Evolutionary conservation across 495 filamentous ascomycete genomes (phyloP).

Genomic region (Penicillium nucicola): DNA sequence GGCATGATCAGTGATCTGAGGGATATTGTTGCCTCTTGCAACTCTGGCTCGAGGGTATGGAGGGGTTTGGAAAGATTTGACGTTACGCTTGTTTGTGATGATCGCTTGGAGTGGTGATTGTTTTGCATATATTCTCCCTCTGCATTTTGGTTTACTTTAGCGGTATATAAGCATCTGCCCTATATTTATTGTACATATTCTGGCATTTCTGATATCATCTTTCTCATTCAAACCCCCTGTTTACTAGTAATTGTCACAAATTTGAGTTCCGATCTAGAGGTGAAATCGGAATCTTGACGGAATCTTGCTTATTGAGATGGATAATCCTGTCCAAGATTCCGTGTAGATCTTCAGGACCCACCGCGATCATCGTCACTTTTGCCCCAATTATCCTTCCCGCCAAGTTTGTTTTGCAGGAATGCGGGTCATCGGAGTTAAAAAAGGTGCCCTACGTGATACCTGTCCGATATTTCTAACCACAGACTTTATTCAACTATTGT

Average conservation of each 20-base stretch:
- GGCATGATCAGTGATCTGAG: constrained; percentile 56
- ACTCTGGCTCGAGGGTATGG: constrained; percentile 49
- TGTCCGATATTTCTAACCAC: too few relatives aligned
- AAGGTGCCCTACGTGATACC: too few relatives aligned
- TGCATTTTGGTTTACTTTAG: neutral
- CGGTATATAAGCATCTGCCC: neutral
- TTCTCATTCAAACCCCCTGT: too few relatives aligned
- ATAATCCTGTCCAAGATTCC: neutral
- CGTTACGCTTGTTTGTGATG: constrained; percentile 56
- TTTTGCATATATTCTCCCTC: neutral
- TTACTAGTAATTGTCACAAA: too few relatives aligned
- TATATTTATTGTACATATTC: constrained; percentile 4
- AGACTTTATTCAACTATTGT: too few relatives aligned
- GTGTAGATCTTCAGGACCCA: neutral
- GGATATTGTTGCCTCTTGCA: constrained; percentile 48
- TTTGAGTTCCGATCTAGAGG: too few relatives aligned
- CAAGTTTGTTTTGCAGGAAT: neutral
- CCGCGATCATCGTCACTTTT: neutral
- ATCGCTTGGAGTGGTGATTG: constrained; percentile 30
- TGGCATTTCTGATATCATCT: too few relatives aligned
- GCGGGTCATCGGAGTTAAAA: too few relatives aligned
- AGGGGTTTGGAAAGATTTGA: constrained; percentile 53
- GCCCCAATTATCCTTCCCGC: neutral
- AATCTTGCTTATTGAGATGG: too few relatives aligned
- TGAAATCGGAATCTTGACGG: too few relatives aligned